A percentile compares a stretch with the other conserved stretches of the same genome.
Conservation (phyloP, 495 filamentous ascomycete species). For the Penicillium goetzii region DNA sequence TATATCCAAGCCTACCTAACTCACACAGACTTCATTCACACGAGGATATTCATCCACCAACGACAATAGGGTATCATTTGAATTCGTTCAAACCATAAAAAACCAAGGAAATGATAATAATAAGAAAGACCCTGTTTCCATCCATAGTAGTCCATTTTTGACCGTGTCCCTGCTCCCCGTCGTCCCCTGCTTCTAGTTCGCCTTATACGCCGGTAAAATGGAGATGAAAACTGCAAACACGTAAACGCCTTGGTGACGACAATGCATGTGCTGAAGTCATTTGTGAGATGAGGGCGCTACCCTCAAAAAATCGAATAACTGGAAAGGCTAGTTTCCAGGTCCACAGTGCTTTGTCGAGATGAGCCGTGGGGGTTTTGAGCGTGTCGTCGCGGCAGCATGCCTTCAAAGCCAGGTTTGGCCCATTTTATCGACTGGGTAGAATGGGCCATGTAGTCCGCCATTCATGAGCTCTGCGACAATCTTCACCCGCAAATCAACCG, state of each 20-base stretch:
- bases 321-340: not conserved
- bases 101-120: slow-evolving; percentile 14
- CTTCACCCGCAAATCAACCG: slow-evolving; percentile 59
- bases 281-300: slow-evolving; percentile 1
- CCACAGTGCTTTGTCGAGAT: not conserved
- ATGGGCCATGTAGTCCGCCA: slow-evolving; percentile 60
- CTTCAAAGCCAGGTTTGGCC: slow-evolving; percentile 34
- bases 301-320: not conserved
- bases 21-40: not conserved
- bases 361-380: not conserved
- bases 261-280: slow-evolving; percentile 5
- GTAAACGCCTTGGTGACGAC: slow-evolving; percentile 18
- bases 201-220: slow-evolving; percentile 27
- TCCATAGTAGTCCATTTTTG: not conserved
- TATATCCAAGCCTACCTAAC: not conserved
- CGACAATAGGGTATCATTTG: slow-evolving; percentile 33
- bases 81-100: slow-evolving; percentile 29
- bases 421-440: slow-evolving; percentile 31
- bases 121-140: not conserved
- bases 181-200: slow-evolving; percentile 20
- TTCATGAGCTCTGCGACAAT: slow-evolving; percentile 74
- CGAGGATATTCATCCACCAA: slow-evolving; percentile 9
- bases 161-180: slow-evolving; percentile 1
- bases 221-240: slow-evolving; percentile 7
- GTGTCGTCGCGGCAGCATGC: not conserved